These are phyloP conservation scores for Cytospora paraplurivora DNA, from an alignment of 2,329 filamentous ascomycete genomes.

Conservation along the genomic window DNA sequence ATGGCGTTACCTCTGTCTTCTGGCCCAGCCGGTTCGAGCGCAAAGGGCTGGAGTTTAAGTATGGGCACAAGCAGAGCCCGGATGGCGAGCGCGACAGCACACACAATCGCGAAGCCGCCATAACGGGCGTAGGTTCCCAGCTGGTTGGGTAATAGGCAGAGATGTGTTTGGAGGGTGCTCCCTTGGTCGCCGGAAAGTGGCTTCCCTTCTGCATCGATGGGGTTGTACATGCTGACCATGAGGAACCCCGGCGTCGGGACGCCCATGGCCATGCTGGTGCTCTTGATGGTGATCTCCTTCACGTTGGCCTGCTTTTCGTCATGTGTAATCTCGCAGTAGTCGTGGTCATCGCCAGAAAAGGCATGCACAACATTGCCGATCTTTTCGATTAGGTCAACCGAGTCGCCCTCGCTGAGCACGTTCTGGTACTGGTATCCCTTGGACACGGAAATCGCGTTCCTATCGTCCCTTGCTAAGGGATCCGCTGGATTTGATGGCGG, in stretches of 20 bases:
- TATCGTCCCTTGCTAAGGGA: slow-evolving; percentile 62
- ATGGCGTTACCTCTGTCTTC: slow-evolving; percentile 29
- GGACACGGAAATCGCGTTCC: slow-evolving; percentile 76
- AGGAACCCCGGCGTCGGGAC: slow-evolving; percentile 85
- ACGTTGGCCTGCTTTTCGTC: slow-evolving; percentile 65
- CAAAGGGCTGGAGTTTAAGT: slow-evolving; percentile 56
- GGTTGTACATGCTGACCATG: slow-evolving; percentile 90
- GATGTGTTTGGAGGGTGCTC: slow-evolving; percentile 78
- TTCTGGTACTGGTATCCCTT: slow-evolving; percentile 96
- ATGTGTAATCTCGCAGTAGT: slow-evolving; percentile 92
- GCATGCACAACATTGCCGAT: slow-evolving; percentile 82
- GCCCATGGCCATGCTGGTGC: slow-evolving; percentile 94
- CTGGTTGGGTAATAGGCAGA: slow-evolving; percentile 90
- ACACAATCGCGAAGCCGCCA: slow-evolving; percentile 60
- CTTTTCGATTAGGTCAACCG: slow-evolving; percentile 72
- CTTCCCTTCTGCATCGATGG: slow-evolving; percentile 65
- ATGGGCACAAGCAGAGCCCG: slow-evolving; percentile 61
- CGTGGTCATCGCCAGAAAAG: slow-evolving; percentile 96
- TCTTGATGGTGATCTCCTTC: slow-evolving; percentile 92
- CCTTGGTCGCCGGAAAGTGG: slow-evolving; percentile 47
- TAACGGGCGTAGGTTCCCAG: slow-evolving; percentile 83
- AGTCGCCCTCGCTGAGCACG: slow-evolving; percentile 77
- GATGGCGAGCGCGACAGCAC: slow-evolving; percentile 51
- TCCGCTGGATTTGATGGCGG: slow-evolving; percentile 66
- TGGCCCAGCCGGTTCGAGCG: slow-evolving; percentile 45